Evolutionary conservation across 106 monocot genomes (phyloP), one percentile per base, ranked within the genome.

Genomic region (Dioscorea alata): DNA sequence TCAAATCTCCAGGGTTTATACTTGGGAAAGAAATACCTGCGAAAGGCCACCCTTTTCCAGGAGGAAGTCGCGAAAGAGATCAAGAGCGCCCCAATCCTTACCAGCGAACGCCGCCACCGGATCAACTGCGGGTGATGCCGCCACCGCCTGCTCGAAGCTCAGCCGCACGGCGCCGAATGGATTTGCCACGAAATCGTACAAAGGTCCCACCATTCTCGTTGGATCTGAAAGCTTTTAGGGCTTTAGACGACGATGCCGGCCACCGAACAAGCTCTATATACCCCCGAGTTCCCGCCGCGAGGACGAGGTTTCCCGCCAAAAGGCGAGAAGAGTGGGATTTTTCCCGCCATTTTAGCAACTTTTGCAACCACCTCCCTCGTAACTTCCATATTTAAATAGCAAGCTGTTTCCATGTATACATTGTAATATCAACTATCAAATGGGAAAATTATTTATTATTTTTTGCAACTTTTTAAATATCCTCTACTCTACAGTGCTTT

Each of bases 51-150:
- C 82, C 23, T 85, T 61, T 8, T 89, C 84, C 67, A 92, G 89
- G 67, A 97, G 89, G 50, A 85, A 92, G 19, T 64, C 72, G 49
- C 83, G 82, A 81, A 97, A 89, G 52, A 97, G 76, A 20, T 90
- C 89, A 66, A 71, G 69, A 23, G 79, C 82, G 32, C 97, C 97
- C 97, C 97, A 97, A 49, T 97, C 97, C 64, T 81, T 91, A n/a
- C 91, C 86, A 49, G 69, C 72, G 69, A 91, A 82, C 2, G 81
- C 71, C 33, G 78, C 80, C 65, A 68, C 60, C 13, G 85, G 83
- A 69, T 96, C 93, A 68, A 42, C 73, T 15, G 65, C 61, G 33
- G 69, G 19, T 18, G 66, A 60, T 17, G 75, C 64, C 17, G 74
- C 72, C 52, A 80, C 84, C 56, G 97, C 87, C 69, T 68, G 79